These are phyloP conservation scores for Acanthamoeba castellanii DNA, from an alignment of 208 protist genomes.

Conservation along the genomic window DNA sequence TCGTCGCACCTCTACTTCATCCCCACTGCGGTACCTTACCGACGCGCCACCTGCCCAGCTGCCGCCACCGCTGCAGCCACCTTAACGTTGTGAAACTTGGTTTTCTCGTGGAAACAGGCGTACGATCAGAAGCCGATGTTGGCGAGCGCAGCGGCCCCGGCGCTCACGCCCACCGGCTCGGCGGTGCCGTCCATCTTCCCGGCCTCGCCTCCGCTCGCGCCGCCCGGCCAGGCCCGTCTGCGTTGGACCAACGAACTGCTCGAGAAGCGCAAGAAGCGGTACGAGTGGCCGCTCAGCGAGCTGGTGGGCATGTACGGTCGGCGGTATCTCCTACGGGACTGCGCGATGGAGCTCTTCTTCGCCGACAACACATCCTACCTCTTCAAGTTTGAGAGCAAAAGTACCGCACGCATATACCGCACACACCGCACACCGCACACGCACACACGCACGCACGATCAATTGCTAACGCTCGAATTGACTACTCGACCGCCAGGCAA, in stretches of 20 bases:
- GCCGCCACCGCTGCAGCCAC: not conserved
- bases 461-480: not conserved
- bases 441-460: too few relatives aligned
- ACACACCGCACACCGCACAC: not conserved
- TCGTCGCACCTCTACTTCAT: conserved; percentile 62
- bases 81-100: not conserved
- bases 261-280: conserved; percentile 61
- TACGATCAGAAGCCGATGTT: conserved; percentile 20
- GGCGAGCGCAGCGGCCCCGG: not conserved
- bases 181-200: conserved; percentile 35
- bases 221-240: conserved; percentile 6
- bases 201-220: conserved; percentile 16
- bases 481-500: not conserved
- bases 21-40: conserved; percentile 7
- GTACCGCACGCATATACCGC: not conserved
- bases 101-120: not conserved
- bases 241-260: conserved; percentile 63
- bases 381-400: conserved; percentile 90
- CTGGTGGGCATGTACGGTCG: conserved; percentile 64
- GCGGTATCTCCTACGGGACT: conserved; percentile 83
- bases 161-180: not conserved
- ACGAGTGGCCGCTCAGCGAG: conserved; percentile 61
- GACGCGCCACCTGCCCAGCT: not conserved
- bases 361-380: conserved; percentile 91
- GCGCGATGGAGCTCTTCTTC: conserved; percentile 94